Conservation (phyloP, 2,329 filamentous ascomycete genomes). For the Juglanconis juglandina region DNA sequence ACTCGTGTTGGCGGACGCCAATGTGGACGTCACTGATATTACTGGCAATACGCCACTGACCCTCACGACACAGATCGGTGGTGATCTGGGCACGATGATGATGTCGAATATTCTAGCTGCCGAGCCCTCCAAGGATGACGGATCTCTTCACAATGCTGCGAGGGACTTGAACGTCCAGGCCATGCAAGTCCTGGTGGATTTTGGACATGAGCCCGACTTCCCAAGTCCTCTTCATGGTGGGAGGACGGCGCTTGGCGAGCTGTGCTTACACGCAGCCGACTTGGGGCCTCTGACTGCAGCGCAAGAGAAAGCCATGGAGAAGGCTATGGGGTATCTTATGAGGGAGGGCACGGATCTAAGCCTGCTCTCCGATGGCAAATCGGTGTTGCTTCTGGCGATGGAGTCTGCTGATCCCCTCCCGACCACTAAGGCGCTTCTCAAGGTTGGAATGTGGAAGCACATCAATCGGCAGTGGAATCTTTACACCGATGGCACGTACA, state of each 20-base stretch:
- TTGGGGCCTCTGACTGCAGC: slow-evolving; percentile 40
- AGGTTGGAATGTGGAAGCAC: slow-evolving; percentile 62
- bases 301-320: slow-evolving; percentile 53
- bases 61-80: slow-evolving; percentile 54
- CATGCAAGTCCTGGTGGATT: slow-evolving; percentile 54
- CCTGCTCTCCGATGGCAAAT: slow-evolving; percentile 55
- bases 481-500: slow-evolving; percentile 49
- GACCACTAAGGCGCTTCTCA: slow-evolving; percentile 56
- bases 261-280: slow-evolving; percentile 56
- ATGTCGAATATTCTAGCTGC: slow-evolving; percentile 53
- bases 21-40: slow-evolving; percentile 56
- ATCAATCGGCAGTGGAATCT: slow-evolving; percentile 59
- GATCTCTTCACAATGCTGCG: slow-evolving; percentile 64
- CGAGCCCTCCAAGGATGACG: slow-evolving; percentile 58
- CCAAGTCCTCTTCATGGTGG: slow-evolving; percentile 61
- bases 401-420: slow-evolving; percentile 52
- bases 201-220: slow-evolving; percentile 62
- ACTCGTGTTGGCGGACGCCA: slow-evolving; percentile 56
- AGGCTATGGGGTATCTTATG: slow-evolving; percentile 54
- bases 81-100: slow-evolving; percentile 50
- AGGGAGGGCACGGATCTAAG: slow-evolving; percentile 54
- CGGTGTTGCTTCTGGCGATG: slow-evolving; percentile 57
- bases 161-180: slow-evolving; percentile 55
- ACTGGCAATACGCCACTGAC: slow-evolving; percentile 57
- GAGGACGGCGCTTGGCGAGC: slow-evolving; percentile 60